Evolutionary conservation across 2,329 filamentous ascomycete genomes (phyloP).

Genomic region (Cryphonectria parasitica): DNA sequence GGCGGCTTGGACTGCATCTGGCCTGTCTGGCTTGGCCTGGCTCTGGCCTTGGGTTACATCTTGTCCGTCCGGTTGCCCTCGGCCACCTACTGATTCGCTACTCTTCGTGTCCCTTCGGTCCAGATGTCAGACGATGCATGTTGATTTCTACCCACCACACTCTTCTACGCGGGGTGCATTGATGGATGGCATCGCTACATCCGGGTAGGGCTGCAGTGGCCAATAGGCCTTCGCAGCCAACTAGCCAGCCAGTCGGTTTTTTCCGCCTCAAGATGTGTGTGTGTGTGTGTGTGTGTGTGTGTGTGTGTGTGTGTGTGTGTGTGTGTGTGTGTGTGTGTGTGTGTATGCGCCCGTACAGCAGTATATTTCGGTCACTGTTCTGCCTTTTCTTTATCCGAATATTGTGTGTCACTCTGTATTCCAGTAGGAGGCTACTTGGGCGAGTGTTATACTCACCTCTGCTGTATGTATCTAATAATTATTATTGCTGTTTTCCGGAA

Average conservation of each 20-base stretch:
- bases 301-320: no score
- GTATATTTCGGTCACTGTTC: no score
- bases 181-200: neutral
- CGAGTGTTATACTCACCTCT: no score
- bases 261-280: no score
- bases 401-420: no score
- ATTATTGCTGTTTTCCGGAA: no score
- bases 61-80: neutral
- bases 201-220: slow-evolving; percentile 29
- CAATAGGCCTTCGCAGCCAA: neutral
- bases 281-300: no score
- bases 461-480: no score
- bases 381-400: no score
- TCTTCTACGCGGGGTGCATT: slow-evolving; percentile 19
- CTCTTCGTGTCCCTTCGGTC: neutral
- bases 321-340: no score
- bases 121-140: neutral
- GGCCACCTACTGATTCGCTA: neutral
- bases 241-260: neutral
- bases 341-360: no score
- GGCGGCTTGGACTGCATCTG: neutral
- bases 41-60: neutral
- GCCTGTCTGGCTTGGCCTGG: neutral
- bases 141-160: neutral
- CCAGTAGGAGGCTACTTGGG: no score